phyloP scores from a whole-genome alignment of 202 grass and related monocot species.

The Cymbopogon flexuosus region DNA sequence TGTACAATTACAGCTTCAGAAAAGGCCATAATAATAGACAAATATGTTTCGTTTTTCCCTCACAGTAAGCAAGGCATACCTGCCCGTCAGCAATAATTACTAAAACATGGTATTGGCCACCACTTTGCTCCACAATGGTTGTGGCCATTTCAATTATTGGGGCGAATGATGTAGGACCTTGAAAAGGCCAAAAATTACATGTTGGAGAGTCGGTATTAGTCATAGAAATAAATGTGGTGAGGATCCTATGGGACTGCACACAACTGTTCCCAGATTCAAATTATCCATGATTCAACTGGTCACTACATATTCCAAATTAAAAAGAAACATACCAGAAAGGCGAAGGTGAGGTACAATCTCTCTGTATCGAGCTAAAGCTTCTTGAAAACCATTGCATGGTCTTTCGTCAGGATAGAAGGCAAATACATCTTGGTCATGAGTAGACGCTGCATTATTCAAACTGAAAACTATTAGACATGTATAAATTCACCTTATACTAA shows the following conservation, averaged over 20 bases:
- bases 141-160: slow-evolving; percentile 87
- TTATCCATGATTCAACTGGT: slow-evolving; percentile 1
- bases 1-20: slow-evolving; percentile 38
- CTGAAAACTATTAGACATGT: slow-evolving; percentile 14
- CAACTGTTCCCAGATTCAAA: not conserved
- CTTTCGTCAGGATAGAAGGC: slow-evolving; percentile 67
- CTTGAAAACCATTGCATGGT: slow-evolving; percentile 69
- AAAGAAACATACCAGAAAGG: slow-evolving; percentile 59
- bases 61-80: slow-evolving; percentile 31
- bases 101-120: slow-evolving; percentile 88
- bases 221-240: not conserved
- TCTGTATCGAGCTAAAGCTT: slow-evolving; percentile 66
- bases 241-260: not conserved
- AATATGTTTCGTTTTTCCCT: not conserved
- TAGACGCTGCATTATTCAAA: slow-evolving; percentile 54
- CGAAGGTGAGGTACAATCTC: slow-evolving; percentile 72
- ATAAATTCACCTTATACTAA: slow-evolving; percentile 7
- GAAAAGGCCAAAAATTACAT: slow-evolving; percentile 29
- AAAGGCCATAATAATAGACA: not conserved
- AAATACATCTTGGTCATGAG: slow-evolving; percentile 89
- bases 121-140: slow-evolving; percentile 72
- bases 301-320: not conserved
- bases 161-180: slow-evolving; percentile 79
- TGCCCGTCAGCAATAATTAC: slow-evolving; percentile 81
- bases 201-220: not conserved